Evolutionary conservation across 208 protist genomes (phyloP).

Genomic region (Leptomonas pyrrhocoris): DNA sequence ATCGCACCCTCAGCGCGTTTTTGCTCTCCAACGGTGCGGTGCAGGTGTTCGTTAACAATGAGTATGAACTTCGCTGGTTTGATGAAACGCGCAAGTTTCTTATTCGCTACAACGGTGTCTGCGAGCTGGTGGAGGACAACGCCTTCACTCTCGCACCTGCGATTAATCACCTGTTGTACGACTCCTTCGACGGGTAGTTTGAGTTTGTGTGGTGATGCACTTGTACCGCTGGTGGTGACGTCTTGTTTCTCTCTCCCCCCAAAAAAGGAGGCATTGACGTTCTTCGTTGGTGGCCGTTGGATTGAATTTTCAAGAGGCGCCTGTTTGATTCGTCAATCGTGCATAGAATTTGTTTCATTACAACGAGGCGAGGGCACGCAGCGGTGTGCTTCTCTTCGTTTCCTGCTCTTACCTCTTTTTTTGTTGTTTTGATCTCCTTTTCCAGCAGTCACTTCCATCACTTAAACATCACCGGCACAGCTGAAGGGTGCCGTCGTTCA

Average conservation of each 20-base stretch:
- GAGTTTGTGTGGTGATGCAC: no score
- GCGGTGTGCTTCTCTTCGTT: not conserved
- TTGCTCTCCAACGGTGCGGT: constrained; percentile 85
- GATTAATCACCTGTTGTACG: constrained; percentile 75
- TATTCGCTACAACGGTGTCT: constrained; percentile 82
- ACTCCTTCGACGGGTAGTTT: constrained; percentile 45
- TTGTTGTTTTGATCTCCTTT: not conserved
- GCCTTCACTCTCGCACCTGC: constrained; percentile 62
- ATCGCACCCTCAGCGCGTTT: constrained; percentile 70
- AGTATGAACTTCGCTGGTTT: constrained; percentile 89
- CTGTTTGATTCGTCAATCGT: not conserved
- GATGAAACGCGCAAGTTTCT: constrained; percentile 84
- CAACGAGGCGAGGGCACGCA: not conserved
- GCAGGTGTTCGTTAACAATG: constrained; percentile 81
- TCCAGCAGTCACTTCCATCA: not conserved
- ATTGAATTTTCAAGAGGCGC: not conserved
- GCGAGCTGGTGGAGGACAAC: constrained; percentile 78
- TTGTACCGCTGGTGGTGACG: not conserved
- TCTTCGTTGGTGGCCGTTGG: no score
- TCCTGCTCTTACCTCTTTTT: constrained; percentile 5
- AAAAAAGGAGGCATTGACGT: no score
- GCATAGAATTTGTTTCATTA: constrained; percentile 2
- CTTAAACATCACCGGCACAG: not conserved
- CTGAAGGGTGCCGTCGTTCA: no score
- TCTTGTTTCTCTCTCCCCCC: constrained; percentile 6